These are phyloP conservation scores for Claviceps pazoutovae DNA, from an alignment of 2,329 filamentous ascomycete species.

Conservation along the genomic window DNA sequence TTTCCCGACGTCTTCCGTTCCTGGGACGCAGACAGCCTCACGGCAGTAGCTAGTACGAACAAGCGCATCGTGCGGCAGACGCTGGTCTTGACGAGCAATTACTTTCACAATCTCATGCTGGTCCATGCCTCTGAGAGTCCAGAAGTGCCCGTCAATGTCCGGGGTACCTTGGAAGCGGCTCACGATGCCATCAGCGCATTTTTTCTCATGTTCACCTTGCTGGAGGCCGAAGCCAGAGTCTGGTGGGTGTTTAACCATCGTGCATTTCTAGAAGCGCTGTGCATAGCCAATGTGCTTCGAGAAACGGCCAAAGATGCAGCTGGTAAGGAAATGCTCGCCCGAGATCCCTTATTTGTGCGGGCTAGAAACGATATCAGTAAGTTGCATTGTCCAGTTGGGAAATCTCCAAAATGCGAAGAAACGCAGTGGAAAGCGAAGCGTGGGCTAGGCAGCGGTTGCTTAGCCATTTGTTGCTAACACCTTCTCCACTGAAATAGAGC, in stretches of 20 bases:
- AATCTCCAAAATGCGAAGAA: not conserved
- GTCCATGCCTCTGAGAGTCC: conserved; percentile 57
- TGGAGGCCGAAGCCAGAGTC: conserved; percentile 58
- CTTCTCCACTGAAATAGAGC: conserved; percentile 22
- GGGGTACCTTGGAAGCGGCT: conserved; percentile 59
- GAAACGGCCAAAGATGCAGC: conserved; percentile 34
- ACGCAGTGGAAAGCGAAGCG: not conserved
- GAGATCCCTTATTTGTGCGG: conserved; percentile 46
- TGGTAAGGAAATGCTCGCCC: conserved; percentile 29
- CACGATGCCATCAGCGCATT: conserved; percentile 63
- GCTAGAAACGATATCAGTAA: conserved; percentile 47
- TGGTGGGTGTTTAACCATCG: conserved; percentile 81
- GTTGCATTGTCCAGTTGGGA: conserved; percentile 11
- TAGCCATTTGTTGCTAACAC: not conserved
- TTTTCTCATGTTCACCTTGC: conserved; percentile 56
- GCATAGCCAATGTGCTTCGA: conserved; percentile 46
- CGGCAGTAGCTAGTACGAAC: conserved; percentile 41
- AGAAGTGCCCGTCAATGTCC: conserved; percentile 50
- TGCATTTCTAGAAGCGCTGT: conserved; percentile 63
- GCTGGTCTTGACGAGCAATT: conserved; percentile 67
- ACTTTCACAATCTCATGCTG: conserved; percentile 71
- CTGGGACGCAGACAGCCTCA: conserved; percentile 48
- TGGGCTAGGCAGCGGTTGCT: not conserved
- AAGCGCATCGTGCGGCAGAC: conserved; percentile 60
- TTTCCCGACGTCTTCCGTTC: conserved; percentile 59